Base-by-base conservation (phyloP, 768 basidiomycete species). In the Tylopilus felleus region DNA sequence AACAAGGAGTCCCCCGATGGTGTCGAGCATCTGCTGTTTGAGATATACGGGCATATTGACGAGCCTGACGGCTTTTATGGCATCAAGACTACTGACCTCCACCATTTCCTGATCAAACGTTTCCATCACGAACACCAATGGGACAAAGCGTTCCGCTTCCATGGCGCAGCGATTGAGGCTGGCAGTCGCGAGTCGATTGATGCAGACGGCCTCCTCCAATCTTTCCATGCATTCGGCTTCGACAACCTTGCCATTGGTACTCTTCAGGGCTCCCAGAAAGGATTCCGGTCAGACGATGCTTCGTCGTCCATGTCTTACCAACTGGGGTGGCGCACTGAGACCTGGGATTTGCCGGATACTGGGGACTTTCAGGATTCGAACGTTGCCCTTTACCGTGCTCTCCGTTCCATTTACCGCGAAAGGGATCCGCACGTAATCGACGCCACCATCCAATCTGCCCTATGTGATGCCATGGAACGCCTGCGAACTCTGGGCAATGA, bases 61-160 rank as follows among this genome's bases (percentile, higher is more conserved):
- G 97, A 99, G 67, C 95, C 95, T 0, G 97, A 99, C 62, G 94
- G 97, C 2, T 99, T 99, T 68, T 99, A 99, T 69, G 93, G 93
- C 6, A 93, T 98, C 55, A 79, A 86, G 57, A 84, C 88, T 8
- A 71, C 78, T 29, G 84, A 98, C 64, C 79, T 90, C n/a, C 80
- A 83, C 23, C 79, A 81, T 41, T 89, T 94, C 52, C 78, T 99
- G 33, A 77, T 94, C 48, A 87, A 84, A 57, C 83, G 92, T 10
- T 86, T 96, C 57, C 90, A 92, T 60, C 97, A 99, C 58, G 97
- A 99, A 69, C 80, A 85, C 19, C 88, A 95, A 65, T 96, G 93
- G 90, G 84, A 87, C 42, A 90, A 88, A 64, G 93, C 95, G 0
- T 92, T 98, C 62, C 81, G 81, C 29, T 90, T 90, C 60, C 91